Percentiles rank a stretch among this genome's conserved stretches.
phyloP scores from a whole-genome alignment of 1,284 basidiomycete species.

The Golubevia pallescens region DNA sequence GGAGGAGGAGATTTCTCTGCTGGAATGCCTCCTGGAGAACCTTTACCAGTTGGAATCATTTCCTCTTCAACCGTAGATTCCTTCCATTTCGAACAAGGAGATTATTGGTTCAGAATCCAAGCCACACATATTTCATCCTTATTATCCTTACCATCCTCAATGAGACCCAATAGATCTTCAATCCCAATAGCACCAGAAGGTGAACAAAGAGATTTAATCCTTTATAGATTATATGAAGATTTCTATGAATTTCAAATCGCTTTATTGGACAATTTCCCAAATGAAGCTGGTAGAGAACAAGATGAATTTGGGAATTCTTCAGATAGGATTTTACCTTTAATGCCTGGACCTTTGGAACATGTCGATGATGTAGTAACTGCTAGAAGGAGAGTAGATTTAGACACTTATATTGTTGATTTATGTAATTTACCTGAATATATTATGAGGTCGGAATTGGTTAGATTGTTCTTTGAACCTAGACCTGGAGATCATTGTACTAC shows the following conservation, averaged over 20 bases:
- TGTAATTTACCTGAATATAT: constrained; percentile 50
- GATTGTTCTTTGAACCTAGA: constrained; percentile 56
- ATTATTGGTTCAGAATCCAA: constrained; percentile 61
- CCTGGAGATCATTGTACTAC: constrained; percentile 57
- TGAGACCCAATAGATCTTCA: constrained; percentile 16
- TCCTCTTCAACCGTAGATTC: constrained; percentile 50
- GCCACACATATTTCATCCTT: constrained; percentile 29
- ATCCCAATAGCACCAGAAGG: constrained; percentile 35
- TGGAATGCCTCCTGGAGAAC: constrained; percentile 51
- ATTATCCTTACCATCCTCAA: constrained; percentile 3
- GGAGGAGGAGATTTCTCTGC: constrained; percentile 46
- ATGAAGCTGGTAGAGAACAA: constrained; percentile 21
- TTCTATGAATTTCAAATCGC: constrained; percentile 62
- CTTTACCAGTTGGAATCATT: constrained; percentile 44
- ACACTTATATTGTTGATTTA: constrained; percentile 51
- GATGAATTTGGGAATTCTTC: constrained; percentile 33
- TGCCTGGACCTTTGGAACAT: constrained; percentile 37
- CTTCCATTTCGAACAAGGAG: constrained; percentile 56
- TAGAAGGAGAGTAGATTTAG: constrained; percentile 45
- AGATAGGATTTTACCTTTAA: constrained; percentile 41
- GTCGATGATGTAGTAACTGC: constrained; percentile 51
- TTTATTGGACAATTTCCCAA: constrained; percentile 27
- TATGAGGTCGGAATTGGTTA: constrained; percentile 46
- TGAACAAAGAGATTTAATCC: constrained; percentile 54
- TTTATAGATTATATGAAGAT: constrained; percentile 59